Evolutionary conservation across 2,329 filamentous ascomycete species (phyloP).

Genomic region (Exserohilum turcica): DNA sequence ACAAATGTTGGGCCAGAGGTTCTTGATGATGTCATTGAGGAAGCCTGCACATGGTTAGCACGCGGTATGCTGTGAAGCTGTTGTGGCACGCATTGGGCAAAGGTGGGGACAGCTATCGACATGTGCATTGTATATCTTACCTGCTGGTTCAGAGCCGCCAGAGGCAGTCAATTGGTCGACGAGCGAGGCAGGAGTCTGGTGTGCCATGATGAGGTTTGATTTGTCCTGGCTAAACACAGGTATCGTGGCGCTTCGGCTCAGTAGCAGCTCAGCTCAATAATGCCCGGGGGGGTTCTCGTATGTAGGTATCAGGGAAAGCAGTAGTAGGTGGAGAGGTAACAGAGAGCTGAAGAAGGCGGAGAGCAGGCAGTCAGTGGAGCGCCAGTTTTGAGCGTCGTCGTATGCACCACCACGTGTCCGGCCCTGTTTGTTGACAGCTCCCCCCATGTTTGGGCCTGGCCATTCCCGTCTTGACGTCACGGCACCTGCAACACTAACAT

Average conservation of each 20-base stretch:
- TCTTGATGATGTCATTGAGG: conserved; percentile 56
- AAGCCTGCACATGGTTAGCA: conserved; percentile 41
- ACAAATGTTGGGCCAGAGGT: conserved; percentile 58
- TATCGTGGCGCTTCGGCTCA: background rate
- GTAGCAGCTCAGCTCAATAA: too few species aligned
- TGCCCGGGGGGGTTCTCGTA: background rate
- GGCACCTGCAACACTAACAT: background rate
- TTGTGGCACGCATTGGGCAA: background rate
- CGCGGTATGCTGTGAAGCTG: background rate
- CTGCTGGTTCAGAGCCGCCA: conserved; percentile 50
- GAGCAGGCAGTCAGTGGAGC: background rate
- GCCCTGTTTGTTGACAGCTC: conserved; percentile 1
- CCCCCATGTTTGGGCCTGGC: background rate
- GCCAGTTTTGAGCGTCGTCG: background rate
- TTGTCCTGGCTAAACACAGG: background rate
- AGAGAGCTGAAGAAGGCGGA: background rate
- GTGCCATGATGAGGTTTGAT: conserved; percentile 9
- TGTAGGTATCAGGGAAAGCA: background rate
- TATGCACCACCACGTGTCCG: conserved; percentile 2
- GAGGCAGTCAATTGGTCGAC: conserved; percentile 50
- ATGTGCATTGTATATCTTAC: conserved; percentile 20
- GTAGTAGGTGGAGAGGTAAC: background rate
- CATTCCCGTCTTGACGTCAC: conserved; percentile 1
- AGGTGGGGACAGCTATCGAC: background rate
- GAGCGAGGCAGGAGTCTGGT: conserved; percentile 26